Base-by-base conservation (phyloP, 2,329 filamentous ascomycete species). In the Bipolaris victoriae region DNA sequence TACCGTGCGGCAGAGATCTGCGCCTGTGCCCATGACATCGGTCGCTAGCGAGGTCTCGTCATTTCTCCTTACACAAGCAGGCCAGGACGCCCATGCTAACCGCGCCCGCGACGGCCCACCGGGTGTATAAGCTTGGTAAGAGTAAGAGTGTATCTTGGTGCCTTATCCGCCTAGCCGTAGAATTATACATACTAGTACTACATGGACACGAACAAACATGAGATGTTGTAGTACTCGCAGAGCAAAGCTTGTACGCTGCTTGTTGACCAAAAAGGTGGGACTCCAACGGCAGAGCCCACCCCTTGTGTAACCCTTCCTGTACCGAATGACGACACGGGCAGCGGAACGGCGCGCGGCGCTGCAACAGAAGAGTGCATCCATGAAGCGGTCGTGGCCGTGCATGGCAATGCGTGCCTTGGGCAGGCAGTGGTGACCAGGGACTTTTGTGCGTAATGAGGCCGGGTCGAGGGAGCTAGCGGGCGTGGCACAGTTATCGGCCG, bases 321-420 rank as follows among this genome's bases (percentile, higher is more conserved):
- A 49, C 61, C 55, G 40, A 54, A 46, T 33, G 35, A 55, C 43
- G n/a, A 41, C 41, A 44, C 41, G 55, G 61, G 61, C 58, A 61
- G 58, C 66, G 67, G 66, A 57, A 65, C 66, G 67, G 65, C 63
- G 55, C 65, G 67, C 55, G 56, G 56, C 57, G 49, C 58, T 62
- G 58, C 61, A 64, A 60, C 56, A 60, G 48, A 62, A 54, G 41
- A 39, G 45, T 39, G 54, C 48, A 51, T 50, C 52, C 45, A 47
- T 49, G 61, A 60, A 60, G 63, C 60, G 56, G 55, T 58, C 60
- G 57, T 53, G 57, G 56, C 53, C 54, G 52, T 55, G 57, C 58
- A 51, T 56, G 43, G 22, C 43, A 58, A 63, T 55, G 61, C 60
- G 59, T 47, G 36, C 33, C 43, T 52, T 47, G 52, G 29, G 39